phyloP scores from a whole-genome alignment of 2,329 filamentous ascomycete species.

The Epichloe gansuensis region DNA sequence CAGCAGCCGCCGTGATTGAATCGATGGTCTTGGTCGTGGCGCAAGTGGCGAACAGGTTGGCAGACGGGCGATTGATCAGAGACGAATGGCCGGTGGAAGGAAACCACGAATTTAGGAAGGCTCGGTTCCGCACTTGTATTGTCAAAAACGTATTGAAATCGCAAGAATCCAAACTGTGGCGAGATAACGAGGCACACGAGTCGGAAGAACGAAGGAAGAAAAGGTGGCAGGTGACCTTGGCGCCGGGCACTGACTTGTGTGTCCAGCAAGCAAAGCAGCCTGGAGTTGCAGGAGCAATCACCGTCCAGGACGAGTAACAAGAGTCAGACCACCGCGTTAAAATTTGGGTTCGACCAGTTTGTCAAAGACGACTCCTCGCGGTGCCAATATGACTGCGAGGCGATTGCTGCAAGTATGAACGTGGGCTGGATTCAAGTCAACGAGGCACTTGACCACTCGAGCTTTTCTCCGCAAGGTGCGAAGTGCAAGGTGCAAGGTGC shows the following conservation, averaged over 20 bases:
- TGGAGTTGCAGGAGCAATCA: neutral
- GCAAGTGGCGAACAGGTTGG: neutral
- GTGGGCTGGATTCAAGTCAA: neutral
- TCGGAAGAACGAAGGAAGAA: neutral
- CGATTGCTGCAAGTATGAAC: neutral
- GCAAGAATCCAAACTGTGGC: neutral
- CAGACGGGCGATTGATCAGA: neutral
- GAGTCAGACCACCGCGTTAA: neutral
- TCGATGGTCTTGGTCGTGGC: neutral
- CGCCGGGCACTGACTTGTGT: neutral
- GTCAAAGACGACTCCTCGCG: neutral
- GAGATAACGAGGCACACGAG: neutral
- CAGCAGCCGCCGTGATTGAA: neutral
- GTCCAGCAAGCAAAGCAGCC: neutral
- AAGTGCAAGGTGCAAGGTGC: neutral
- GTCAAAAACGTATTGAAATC: neutral
- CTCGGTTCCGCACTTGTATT: neutral
- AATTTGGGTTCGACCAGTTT: too few relatives aligned
- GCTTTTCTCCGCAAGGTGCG: slow-evolving; percentile 1
- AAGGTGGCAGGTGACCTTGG: slow-evolving; percentile 4
- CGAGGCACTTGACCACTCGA: neutral
- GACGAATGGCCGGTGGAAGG: neutral
- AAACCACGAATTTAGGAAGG: neutral
- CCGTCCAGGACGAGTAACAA: neutral
- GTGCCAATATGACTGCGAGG: neutral